Conservation (phyloP, 306 rosid genomes). For the Vigna reflexopilosa region DNA sequence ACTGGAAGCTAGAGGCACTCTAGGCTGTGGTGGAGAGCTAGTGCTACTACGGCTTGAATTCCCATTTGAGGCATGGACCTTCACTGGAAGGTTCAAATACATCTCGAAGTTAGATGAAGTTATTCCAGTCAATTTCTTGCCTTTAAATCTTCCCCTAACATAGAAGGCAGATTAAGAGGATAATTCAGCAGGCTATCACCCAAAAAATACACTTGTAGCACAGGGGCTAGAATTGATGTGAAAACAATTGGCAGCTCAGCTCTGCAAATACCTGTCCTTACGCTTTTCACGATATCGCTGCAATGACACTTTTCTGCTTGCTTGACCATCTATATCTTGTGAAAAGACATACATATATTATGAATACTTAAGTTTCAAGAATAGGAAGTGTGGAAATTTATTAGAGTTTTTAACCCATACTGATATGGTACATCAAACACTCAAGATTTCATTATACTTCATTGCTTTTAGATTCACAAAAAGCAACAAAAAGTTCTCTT, state of each 20-base stretch:
- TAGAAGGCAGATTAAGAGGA: slow-evolving; percentile 53
- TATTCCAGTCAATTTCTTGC: slow-evolving; percentile 66
- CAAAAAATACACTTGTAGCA: slow-evolving; percentile 34
- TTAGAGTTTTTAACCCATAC: slow-evolving; percentile 2
- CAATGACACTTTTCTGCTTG: slow-evolving; percentile 76
- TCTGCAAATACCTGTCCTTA: slow-evolving; percentile 79
- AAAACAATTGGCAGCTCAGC: slow-evolving; percentile 41
- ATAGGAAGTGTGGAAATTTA: slow-evolving; percentile 29
- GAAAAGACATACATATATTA: slow-evolving; percentile 42
- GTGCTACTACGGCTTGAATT: slow-evolving; percentile 80
- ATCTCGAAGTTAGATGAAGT: slow-evolving; percentile 70
- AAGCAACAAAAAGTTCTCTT: slow-evolving; percentile 29
- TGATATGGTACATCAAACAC: slow-evolving; percentile 18
- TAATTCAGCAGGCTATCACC: slow-evolving; percentile 44
- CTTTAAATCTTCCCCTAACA: slow-evolving; percentile 82
- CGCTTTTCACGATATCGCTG: slow-evolving; percentile 93
- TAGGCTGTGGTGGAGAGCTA: slow-evolving; percentile 82
- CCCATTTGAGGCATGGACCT: slow-evolving; percentile 69
- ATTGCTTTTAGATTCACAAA: slow-evolving; percentile 18
- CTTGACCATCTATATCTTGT: slow-evolving; percentile 88
- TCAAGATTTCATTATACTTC: slow-evolving; percentile 16
- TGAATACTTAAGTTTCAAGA: slow-evolving; percentile 30
- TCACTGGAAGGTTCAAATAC: slow-evolving; percentile 72
- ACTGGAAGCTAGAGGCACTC: slow-evolving; percentile 57
- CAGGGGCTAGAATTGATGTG: slow-evolving; percentile 35